phyloP scores from a whole-genome alignment of 208 protist genomes.

The Acanthamoeba healyi region DNA sequence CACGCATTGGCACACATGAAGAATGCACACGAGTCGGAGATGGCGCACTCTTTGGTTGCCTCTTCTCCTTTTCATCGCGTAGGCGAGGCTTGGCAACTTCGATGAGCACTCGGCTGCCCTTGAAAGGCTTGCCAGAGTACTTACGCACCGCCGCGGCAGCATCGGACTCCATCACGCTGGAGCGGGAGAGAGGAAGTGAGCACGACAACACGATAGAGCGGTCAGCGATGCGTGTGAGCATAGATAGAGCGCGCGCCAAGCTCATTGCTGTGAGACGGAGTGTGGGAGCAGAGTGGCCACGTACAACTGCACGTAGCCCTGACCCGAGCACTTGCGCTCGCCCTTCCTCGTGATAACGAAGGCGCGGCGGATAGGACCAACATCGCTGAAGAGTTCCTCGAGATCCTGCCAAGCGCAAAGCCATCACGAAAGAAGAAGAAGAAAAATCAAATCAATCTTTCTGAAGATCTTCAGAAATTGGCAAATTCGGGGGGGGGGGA shows the following conservation, averaged over 20 bases:
- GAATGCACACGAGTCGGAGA: not conserved
- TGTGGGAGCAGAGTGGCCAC: not conserved
- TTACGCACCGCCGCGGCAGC: not conserved
- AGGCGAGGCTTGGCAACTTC: constrained; percentile 33
- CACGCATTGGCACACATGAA: too few relatives aligned
- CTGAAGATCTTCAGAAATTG: not conserved
- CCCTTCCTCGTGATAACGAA: constrained; percentile 51
- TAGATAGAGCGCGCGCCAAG: not conserved
- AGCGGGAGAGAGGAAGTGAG: too few relatives aligned
- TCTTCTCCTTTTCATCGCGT: not conserved
- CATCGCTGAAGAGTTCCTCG: constrained; percentile 60
- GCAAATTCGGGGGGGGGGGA: not conserved
- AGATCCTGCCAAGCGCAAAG: not conserved
- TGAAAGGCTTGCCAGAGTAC: constrained; percentile 38
- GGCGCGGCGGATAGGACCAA: constrained; percentile 34
- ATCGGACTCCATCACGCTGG: constrained; percentile 33
- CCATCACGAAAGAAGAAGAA: not conserved
- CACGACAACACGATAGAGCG: too few relatives aligned
- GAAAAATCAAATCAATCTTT: not conserved
- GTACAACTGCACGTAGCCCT: constrained; percentile 47
- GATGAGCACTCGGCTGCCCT: constrained; percentile 25
- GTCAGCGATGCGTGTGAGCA: not conserved
- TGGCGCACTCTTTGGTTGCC: not conserved
- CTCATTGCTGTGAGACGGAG: too few relatives aligned
- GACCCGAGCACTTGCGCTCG: constrained; percentile 31